Evolutionary conservation across 2,329 filamentous ascomycete species (phyloP), one percentile per base, ranked within the genome.

Genomic region (Aspergillus terreus): DNA sequence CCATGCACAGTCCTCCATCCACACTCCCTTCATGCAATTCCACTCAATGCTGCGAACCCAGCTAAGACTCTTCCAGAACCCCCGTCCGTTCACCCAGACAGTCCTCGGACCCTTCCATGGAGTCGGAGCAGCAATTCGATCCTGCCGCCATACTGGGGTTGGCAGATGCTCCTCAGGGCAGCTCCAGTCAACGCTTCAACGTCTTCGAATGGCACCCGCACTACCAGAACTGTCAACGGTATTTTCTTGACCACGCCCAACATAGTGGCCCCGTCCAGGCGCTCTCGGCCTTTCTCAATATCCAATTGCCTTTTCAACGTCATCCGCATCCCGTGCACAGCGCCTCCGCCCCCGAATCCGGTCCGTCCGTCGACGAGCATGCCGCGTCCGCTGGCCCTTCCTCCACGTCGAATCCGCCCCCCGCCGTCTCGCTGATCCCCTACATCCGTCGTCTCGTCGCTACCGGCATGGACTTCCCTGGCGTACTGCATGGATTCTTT

Each of bases 171-270:
- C 67, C 71, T 6, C 68, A 69, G 19, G 66, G 61, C 19, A 53
- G 70, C 43, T 67, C 70, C 52, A 72, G 75, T 52, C 70, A 76
- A 49, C 74, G 78, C 55, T 84, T 76, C 54, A 74, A 77, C 70
- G 88, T 96, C 58, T 87, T 96, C 68, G 88, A 91, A 54, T 97
- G 94, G 94, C 88, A 95, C 69, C 88, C 90, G 9, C 87, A 88
- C 53, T 95, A 95, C 70, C 87, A 94, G 71, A 91, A 85, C 58
- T 99, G 94, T 72, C 85, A 92, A 60, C 83, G 84, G 51, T 96
- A 92, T 75, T 99, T 97, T 67, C 78, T 97, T 64, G 90, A 96
- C 63, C 85, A 92, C 65, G 90, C 91, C 6, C 92, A 97, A 69
- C 86, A 95, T 70, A 87, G 85, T 57, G 82, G 80, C 15, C 82